Evolutionary conservation across 139 green algal genomes (phyloP), one percentile per base, ranked within the genome.

Genomic region (Micractinium conductrix): DNA sequence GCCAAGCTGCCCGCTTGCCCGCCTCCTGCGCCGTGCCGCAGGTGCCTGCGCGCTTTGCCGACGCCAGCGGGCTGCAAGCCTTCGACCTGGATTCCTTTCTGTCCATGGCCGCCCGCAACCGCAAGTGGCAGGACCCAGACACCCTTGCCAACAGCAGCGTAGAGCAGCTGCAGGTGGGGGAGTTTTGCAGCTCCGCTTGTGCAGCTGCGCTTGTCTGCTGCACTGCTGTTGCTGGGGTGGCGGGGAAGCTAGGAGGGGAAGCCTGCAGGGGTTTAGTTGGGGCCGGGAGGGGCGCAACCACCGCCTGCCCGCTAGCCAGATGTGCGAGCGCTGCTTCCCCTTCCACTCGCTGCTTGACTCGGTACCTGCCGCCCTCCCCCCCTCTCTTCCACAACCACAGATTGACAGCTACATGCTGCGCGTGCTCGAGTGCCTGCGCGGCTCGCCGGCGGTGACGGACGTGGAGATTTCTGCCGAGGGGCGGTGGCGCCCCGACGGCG

Each of bases 31-130:
- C 26, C 43, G 2, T 33, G 33, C 62, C 30, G 44, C 83, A 84
- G 84, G 63, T 79, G 22, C 85, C 85, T 7, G 88, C 76, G 7
- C 74, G 90, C 8, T 91, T 93, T 65, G 12, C 10, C 0, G 86
- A 88, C 43, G 81, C 87, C 33, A 60, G 50, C 30, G 93, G 90
- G 16, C 88, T 95, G 48, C 81, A 83, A 21, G 84, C 86, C 33
- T 98, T 98, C 86, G 95, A 98, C 87, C 88, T 98, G 69, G 92
- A 95, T 53, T 85, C 89, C 33, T 98, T 97, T 85, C 86, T 98
- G 68, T 86, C 84, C 22, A 90, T 94, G 83, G 93, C 87, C 26
- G 35, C 91, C 80, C 87, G 90, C 79, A 96, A 90, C 43, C 90
- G 91, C 86, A 98, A 98, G 91, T 98, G 95, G 95, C 91, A 95